phyloP scores from a whole-genome alignment of 139 green algal genomes.

The Spirogloea muscicola region DNA sequence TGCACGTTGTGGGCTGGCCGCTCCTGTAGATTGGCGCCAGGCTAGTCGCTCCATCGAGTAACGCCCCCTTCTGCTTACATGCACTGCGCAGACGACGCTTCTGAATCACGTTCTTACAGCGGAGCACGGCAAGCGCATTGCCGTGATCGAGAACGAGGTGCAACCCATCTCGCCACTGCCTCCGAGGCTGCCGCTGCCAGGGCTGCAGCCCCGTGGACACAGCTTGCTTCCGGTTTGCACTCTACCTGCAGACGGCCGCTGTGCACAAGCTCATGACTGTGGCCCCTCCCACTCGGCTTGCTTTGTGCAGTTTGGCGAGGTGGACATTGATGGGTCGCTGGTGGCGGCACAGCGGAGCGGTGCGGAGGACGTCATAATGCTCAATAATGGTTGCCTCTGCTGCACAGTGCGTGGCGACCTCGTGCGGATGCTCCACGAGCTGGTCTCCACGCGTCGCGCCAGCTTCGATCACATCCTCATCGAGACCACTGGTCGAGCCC shows the following conservation, averaged over 20 bases:
- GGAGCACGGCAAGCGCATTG: slow-evolving; percentile 82
- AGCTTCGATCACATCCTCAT: slow-evolving; percentile 92
- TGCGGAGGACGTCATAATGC: slow-evolving; percentile 70
- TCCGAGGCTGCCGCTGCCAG: too few species aligned
- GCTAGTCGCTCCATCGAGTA: too few species aligned
- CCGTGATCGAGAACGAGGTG: slow-evolving; percentile 81
- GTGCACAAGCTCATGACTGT: neutral
- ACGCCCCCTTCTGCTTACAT: too few species aligned
- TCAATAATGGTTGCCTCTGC: slow-evolving; percentile 96
- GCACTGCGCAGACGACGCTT: slow-evolving; percentile 81
- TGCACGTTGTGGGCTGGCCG: too few species aligned
- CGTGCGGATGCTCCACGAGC: slow-evolving; percentile 70
- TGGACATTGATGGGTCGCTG: slow-evolving; percentile 84
- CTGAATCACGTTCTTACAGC: slow-evolving; percentile 86
- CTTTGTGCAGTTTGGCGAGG: slow-evolving; percentile 83
- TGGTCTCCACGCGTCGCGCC: slow-evolving; percentile 56
- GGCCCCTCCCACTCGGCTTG: neutral
- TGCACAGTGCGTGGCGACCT: slow-evolving; percentile 91
- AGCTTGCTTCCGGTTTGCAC: too few species aligned
- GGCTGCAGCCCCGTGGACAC: too few species aligned
- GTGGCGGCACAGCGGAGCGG: slow-evolving; percentile 46
- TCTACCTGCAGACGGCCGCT: too few species aligned
- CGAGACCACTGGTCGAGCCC: slow-evolving; percentile 89
- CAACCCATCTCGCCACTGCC: too few species aligned
- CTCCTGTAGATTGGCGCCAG: too few species aligned